phyloP scores from a whole-genome alignment of 257 asterid genomes.

The Solanum megistacrolobum region DNA sequence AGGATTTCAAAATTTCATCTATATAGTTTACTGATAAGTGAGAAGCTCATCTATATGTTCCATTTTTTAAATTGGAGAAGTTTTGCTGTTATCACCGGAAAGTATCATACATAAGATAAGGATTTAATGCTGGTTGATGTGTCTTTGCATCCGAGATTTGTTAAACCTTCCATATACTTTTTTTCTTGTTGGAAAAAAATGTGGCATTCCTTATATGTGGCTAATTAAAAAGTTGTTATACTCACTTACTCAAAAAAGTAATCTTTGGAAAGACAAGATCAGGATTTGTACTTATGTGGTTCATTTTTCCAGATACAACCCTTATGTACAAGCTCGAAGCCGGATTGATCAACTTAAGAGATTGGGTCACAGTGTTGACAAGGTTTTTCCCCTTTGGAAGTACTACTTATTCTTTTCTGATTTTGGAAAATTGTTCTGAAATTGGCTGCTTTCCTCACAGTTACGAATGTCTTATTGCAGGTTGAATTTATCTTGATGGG shows the following conservation, averaged over 20 bases:
- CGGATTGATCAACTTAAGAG: slow-evolving; percentile 97
- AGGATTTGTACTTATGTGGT: background rate
- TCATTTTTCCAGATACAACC: slow-evolving; percentile 55
- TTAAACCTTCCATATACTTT: background rate
- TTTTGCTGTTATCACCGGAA: background rate
- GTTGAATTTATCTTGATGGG: slow-evolving; percentile 99
- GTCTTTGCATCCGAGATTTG: background rate
- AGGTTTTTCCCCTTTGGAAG: slow-evolving; percentile 39
- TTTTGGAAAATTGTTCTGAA: background rate
- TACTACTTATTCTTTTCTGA: slow-evolving; percentile 4
- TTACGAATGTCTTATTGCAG: slow-evolving; percentile 30
- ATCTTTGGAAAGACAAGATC: background rate
- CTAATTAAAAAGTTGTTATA: background rate
- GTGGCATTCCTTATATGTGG: background rate
- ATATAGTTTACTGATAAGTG: background rate
- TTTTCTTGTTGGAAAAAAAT: background rate
- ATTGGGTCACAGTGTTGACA: slow-evolving; percentile 96
- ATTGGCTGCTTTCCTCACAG: background rate
- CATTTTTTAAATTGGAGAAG: background rate
- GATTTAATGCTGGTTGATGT: background rate
- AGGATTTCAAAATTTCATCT: background rate
- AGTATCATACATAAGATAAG: background rate
- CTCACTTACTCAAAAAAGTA: background rate
- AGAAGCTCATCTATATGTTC: background rate
- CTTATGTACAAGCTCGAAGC: slow-evolving; percentile 96